Conservation (phyloP, 1,139 yeast species). For the Martiniozyma asiatica region DNA sequence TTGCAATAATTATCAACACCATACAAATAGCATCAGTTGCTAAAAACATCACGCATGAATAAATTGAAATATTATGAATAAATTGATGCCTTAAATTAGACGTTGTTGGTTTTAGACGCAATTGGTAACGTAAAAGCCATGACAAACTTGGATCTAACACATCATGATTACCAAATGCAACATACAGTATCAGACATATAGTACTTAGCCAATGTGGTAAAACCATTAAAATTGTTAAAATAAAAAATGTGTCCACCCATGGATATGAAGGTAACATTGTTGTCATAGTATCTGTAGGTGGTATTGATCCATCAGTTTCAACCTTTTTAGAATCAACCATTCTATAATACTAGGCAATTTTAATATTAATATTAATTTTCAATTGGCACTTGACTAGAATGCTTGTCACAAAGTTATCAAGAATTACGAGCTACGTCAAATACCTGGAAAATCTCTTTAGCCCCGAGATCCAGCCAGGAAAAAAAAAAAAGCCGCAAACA, state of each 20-base stretch:
- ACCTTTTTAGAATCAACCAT: no score
- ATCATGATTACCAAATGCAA: conserved; percentile 31
- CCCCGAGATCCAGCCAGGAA: no score
- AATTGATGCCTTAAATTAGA: not conserved
- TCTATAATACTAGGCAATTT: no score
- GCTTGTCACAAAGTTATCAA: no score
- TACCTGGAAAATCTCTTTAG: no score
- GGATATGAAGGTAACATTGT: conserved; percentile 18
- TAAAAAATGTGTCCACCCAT: conserved; percentile 21
- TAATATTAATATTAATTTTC: no score
- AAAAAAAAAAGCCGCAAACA: no score
- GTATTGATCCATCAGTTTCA: no score
- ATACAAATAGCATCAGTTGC: conserved; percentile 15
- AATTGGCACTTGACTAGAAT: no score
- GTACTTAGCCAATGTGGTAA: conserved; percentile 27
- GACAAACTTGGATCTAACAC: conserved; percentile 32
- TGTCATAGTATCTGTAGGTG: no score
- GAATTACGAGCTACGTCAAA: no score
- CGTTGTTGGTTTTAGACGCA: conserved; percentile 8
- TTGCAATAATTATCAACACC: conserved; percentile 20
- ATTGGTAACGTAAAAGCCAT: conserved; percentile 21
- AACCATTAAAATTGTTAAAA: conserved; percentile 18
- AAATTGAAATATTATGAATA: conserved; percentile 13
- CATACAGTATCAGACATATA: conserved; percentile 27
- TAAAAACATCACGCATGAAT: conserved; percentile 23